Conservation (phyloP, 768 basidiomycete genomes). For the Tricholoma matsutake region DNA sequence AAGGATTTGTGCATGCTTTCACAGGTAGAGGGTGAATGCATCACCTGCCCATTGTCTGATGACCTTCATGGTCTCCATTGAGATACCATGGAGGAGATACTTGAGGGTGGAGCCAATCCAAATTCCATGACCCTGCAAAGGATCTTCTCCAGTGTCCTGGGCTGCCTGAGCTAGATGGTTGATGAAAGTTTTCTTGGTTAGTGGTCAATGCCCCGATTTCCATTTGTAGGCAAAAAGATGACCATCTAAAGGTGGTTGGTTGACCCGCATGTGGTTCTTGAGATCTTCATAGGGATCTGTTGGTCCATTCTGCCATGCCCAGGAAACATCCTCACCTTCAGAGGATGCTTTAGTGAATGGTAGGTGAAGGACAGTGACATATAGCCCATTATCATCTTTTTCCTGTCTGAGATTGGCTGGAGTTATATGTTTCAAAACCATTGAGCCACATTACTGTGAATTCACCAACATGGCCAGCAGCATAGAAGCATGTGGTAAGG, state of each 20-base stretch:
- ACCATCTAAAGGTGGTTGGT: slow-evolving; percentile 2
- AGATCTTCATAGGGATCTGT: slow-evolving; percentile 12
- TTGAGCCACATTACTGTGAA: slow-evolving; percentile 13
- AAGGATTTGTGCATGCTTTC: slow-evolving; percentile 11
- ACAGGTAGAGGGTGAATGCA: slow-evolving; percentile 8
- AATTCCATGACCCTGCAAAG: slow-evolving; percentile 24
- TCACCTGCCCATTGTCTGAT: slow-evolving; percentile 13
- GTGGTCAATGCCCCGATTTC: slow-evolving; percentile 7
- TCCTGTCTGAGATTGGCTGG: slow-evolving; percentile 5
- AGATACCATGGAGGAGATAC: slow-evolving; percentile 20
- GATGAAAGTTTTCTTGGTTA: slow-evolving; percentile 23
- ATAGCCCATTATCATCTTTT: neutral
- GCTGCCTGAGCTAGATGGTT: slow-evolving; percentile 11
- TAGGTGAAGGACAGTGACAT: slow-evolving; percentile 8
- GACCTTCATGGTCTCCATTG: slow-evolving; percentile 13
- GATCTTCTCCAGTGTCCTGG: neutral
- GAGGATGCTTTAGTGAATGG: slow-evolving; percentile 15
- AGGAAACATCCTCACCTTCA: slow-evolving; percentile 15
- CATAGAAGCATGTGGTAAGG: slow-evolving; percentile 18
- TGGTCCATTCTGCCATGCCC: slow-evolving; percentile 8
- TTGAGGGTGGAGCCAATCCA: slow-evolving; percentile 23
- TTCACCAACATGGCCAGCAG: slow-evolving; percentile 14
- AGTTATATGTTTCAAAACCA: neutral
- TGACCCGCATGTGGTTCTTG: slow-evolving; percentile 9
- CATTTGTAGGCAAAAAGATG: slow-evolving; percentile 10